Base-by-base conservation (phyloP, 2,329 filamentous ascomycete species). In the Phoma sp. region DNA sequence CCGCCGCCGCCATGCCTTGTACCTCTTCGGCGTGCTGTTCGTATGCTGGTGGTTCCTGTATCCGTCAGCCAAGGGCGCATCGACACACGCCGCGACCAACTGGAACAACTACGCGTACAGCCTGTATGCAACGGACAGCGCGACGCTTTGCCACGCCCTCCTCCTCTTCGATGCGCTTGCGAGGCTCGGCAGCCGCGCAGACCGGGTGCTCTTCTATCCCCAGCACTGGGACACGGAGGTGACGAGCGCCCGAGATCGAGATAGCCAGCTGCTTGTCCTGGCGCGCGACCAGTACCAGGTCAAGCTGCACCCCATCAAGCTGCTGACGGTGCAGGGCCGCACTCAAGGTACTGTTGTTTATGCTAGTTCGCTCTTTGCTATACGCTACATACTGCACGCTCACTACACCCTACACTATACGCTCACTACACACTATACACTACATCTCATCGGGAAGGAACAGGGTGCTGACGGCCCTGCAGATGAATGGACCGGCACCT, bases 261-360 rank as follows among this genome's bases (percentile, higher is more conserved):
- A 77, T 29, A 79, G 79, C 53, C 78, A 81, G 58, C 66, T 85
- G 55, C 68, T 85, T 13, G 63, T 77, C 6, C 57, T 81, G 61
- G 84, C 83, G 21, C 74, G 76, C 58, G 76, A 81, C 48, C 67
- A 74, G 19, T 85, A 83, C 69, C 76, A 79, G 8, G 82, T 80
- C 31, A 77, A 80, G 51, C 66, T 85, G 38, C 71, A 80, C 45
- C 81, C 82, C 12, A 74, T 82, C 36, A 67, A 77, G 48, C 71
- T 81, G 6, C 72, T 75, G 51, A 68, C 52, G 33, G 72, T 76
- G 39, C 71, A 75, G 50, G 61, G 68, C 44, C 67, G 69, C 48
- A 70, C 66, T 36, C 60, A 63, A 63, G 68, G 73, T 73, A 70
- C 44, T 13, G 10, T 9, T 10, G 22, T 6, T 24, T 6, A 31